These are phyloP conservation scores for Cucumis variabilis DNA, from an alignment of 331 rosid species.

Conservation along the genomic window DNA sequence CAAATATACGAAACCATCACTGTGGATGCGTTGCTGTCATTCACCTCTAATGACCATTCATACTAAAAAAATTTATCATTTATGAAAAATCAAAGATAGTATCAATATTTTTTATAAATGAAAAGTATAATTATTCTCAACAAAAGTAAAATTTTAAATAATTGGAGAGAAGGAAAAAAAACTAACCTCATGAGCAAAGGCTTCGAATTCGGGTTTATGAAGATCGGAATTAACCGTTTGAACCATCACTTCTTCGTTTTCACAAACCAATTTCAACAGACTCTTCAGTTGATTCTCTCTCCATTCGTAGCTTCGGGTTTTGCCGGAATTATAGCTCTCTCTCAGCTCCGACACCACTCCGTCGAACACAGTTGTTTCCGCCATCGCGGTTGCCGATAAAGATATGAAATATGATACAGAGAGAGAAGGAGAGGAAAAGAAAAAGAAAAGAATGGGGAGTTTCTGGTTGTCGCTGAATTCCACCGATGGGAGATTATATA, in stretches of 20 bases:
- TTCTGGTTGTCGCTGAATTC: not conserved
- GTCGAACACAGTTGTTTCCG: slow-evolving; percentile 40
- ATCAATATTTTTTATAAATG: too few species aligned
- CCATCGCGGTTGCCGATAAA: not conserved
- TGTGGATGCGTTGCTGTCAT: too few species aligned
- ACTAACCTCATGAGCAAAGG: slow-evolving; percentile 67
- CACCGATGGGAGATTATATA: not conserved
- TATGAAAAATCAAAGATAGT: too few species aligned
- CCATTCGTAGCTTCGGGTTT: slow-evolving; percentile 74
- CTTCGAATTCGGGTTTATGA: slow-evolving; percentile 67
- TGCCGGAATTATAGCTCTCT: slow-evolving; percentile 46
- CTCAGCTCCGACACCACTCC: slow-evolving; percentile 52
- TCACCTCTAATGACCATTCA: too few species aligned
- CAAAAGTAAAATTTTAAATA: too few species aligned
- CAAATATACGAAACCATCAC: too few species aligned
- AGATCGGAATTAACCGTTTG: slow-evolving; percentile 63
- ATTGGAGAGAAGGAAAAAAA: not conserved
- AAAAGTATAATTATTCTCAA: too few species aligned
- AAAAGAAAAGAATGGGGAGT: not conserved
- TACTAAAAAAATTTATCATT: too few species aligned
- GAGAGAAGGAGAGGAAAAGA: not conserved
- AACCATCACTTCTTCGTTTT: slow-evolving; percentile 48
- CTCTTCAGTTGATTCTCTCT: slow-evolving; percentile 64
- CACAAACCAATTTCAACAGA: slow-evolving; percentile 34
- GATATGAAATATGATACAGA: not conserved